Base-by-base conservation (phyloP, 352 stramenopile genomes). In the Aphanomyces invadans region DNA sequence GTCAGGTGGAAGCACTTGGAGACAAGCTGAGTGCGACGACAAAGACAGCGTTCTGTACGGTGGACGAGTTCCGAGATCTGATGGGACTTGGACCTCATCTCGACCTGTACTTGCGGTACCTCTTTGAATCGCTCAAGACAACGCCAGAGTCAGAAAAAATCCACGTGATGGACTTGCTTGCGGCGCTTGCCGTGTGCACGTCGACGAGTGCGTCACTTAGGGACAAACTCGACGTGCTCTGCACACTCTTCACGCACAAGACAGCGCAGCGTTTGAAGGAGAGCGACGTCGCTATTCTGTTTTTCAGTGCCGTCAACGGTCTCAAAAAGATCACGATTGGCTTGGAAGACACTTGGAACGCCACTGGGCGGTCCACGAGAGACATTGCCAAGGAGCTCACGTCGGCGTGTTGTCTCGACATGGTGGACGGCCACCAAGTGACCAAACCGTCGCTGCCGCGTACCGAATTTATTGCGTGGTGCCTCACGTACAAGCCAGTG, bases 91-190 rank as follows among this genome's bases (percentile, higher is more conserved):
- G 54, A 9, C 0, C 26, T 3, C 25, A 31, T 10, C 33, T 62
- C 17, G 32, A 62, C 17, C 17, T 48, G 25, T 62, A 62, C 54
- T 28, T 36, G 31, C 29, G 28, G 21, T 62, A 62, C 54, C 5
- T 62, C 17, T 62, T 62, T 25, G 54, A 46, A 11, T 62, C 54
- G 1, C 54, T 62, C 54, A 62, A 62, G 54, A 49, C 54, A 28
- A 48, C 54, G 17, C 31, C 26, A 12, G 25, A 9, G 19, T 44
- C 25, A 17, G 31, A 23, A n/a, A 62, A 48, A 17, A 32, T 62
- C 10, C 33, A 62, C 32, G 54, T 36, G 54, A 62, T 62, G 54
- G 54, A 62, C 19, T 36, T 62, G 17, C 54, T 62, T 11, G 26
- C 25, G 17, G 54, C 31, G n/a, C 17, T 62, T 10, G 32, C 36